phyloP scores from a whole-genome alignment of 305 asterid genomes.

The Fraxinus paxiana region DNA sequence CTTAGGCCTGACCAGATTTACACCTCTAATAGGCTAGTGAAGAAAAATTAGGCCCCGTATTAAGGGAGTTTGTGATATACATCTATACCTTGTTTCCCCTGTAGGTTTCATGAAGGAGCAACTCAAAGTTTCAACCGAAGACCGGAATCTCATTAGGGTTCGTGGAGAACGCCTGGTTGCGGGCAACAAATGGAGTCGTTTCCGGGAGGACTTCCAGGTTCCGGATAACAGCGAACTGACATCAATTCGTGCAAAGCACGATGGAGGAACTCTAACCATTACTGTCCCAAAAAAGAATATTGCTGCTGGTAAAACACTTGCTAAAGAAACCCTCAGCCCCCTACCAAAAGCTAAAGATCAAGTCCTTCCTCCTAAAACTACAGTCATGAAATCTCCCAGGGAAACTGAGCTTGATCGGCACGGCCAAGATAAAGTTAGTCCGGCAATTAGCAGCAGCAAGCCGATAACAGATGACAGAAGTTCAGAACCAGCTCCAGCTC shows the following conservation, averaged over 20 bases:
- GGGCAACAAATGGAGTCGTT: conserved; percentile 72
- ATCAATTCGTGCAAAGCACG: conserved; percentile 57
- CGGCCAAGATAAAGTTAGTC: neutral
- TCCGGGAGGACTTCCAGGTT: conserved; percentile 59
- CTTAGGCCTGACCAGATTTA: neutral
- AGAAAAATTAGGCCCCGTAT: neutral
- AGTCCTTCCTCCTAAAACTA: neutral
- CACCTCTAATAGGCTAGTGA: neutral
- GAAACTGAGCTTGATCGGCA: neutral
- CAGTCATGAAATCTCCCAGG: neutral
- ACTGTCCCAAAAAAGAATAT: conserved; percentile 40
- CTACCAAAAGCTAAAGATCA: conserved; percentile 5
- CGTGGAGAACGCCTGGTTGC: conserved; percentile 59
- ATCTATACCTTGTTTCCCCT: neutral
- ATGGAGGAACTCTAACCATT: conserved; percentile 54
- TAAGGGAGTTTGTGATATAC: neutral
- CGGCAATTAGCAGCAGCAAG: neutral
- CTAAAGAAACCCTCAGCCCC: conserved; percentile 1
- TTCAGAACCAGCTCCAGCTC: neutral
- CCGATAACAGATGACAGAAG: neutral
- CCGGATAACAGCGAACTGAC: conserved; percentile 50
- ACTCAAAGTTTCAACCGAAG: conserved; percentile 58
- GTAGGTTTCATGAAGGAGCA: conserved; percentile 64
- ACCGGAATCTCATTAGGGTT: conserved; percentile 43
- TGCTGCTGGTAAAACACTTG: neutral